phyloP scores from a whole-genome alignment of 768 basidiomycete species.

The Polyporus arcularius region DNA sequence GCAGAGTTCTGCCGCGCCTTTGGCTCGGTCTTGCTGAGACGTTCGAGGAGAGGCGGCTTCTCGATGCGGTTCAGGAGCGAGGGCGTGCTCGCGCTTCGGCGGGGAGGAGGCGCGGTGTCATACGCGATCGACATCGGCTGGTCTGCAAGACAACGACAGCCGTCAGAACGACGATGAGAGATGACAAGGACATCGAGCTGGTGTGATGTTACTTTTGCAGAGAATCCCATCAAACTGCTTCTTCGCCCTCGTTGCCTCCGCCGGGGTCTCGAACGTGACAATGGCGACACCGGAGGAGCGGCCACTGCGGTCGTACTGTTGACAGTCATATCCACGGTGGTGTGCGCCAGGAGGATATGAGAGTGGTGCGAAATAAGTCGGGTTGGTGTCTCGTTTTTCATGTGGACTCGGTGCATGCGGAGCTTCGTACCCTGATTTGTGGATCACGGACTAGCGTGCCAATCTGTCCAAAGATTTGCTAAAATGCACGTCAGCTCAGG shows the following conservation, averaged over 20 bases:
- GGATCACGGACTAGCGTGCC: constrained; percentile 93
- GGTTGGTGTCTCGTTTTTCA: constrained; percentile 50
- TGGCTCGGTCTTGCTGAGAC: constrained; percentile 54
- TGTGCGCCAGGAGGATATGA: constrained; percentile 27
- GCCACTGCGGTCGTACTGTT: constrained; percentile 93
- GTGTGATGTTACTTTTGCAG: constrained; percentile 68
- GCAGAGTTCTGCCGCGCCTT: constrained; percentile 1
- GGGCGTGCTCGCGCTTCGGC: constrained; percentile 48
- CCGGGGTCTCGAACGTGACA: constrained; percentile 74
- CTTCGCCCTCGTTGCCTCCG: constrained; percentile 82
- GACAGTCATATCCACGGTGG: not conserved
- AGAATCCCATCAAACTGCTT: constrained; percentile 84
- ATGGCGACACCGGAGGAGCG: constrained; percentile 85
- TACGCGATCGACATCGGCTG: constrained; percentile 77
- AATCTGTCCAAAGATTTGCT: constrained; percentile 91
- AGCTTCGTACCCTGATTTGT: constrained; percentile 87
- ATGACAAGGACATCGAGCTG: not conserved
- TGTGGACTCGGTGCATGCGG: constrained; percentile 53
- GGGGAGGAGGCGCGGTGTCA: constrained; percentile 46
- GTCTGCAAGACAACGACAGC: constrained; percentile 41
- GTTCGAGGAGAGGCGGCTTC: constrained; percentile 69
- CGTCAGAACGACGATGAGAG: not conserved
- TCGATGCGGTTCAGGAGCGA: constrained; percentile 72
- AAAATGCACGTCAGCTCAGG: not conserved
- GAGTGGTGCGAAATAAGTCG: constrained; percentile 44